Percentiles rank a stretch among this genome's conserved stretches.
Conservation (phyloP, 352 stramenopile genomes). For the Phytopythium ostracodes region DNA sequence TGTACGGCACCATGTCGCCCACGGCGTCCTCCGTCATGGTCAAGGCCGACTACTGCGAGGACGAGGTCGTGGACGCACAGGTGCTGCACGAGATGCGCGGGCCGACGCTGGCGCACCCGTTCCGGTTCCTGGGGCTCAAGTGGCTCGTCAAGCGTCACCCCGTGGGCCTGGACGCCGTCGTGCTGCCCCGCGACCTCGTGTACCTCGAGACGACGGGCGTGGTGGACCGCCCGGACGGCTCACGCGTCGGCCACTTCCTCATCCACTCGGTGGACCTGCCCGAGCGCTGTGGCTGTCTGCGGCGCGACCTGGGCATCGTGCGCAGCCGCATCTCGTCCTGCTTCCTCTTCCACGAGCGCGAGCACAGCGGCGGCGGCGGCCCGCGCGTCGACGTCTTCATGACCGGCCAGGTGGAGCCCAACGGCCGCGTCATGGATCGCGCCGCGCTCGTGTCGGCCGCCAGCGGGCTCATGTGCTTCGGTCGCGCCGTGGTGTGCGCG, state of each 20-base stretch:
- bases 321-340: conserved; percentile 36
- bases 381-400: conserved; percentile 41
- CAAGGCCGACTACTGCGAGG: conserved; percentile 28
- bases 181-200: conserved; percentile 29
- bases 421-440: conserved; percentile 36
- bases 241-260: conserved; percentile 32
- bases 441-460: conserved; percentile 29
- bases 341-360: conserved; percentile 26
- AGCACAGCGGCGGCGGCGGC: not conserved
- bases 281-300: conserved; percentile 16
- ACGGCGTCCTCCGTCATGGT: conserved; percentile 31
- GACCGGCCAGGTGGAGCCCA: conserved; percentile 34
- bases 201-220: conserved; percentile 29
- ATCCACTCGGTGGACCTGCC: conserved; percentile 44
- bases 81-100: conserved; percentile 33
- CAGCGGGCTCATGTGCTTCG: conserved; percentile 26
- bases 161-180: conserved; percentile 15
- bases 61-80: conserved; percentile 37
- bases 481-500: conserved; percentile 28
- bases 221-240: conserved; percentile 17
- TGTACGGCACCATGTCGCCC: conserved; percentile 46
- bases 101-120: conserved; percentile 35
- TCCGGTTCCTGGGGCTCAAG: conserved; percentile 51
- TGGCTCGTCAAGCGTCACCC: conserved; percentile 37
- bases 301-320: conserved; percentile 28